A percentile compares a stretch with the other conserved stretches of the same genome.
phyloP scores from a whole-genome alignment of 2,329 filamentous ascomycete genomes.

The Botrytis deweyae region DNA sequence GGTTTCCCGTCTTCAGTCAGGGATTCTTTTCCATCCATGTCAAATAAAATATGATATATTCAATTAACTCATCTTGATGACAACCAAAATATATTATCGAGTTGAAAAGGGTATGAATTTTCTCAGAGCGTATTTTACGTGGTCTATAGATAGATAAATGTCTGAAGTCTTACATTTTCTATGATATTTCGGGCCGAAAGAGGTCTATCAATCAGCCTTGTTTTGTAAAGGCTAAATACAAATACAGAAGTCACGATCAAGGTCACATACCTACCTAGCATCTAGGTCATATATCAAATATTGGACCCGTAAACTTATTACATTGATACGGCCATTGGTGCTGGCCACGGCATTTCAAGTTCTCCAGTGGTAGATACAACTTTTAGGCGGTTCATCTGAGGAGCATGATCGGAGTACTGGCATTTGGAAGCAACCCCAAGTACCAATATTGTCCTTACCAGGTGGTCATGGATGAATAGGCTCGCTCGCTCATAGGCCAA shows the following conservation, averaged over 20 bases:
- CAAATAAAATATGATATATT: conserved; percentile 27
- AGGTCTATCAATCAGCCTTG: conserved; percentile 23
- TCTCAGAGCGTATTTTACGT: neutral
- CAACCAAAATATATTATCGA: neutral
- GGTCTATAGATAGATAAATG: neutral
- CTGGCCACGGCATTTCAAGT: neutral
- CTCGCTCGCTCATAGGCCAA: neutral
- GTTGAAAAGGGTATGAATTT: neutral
- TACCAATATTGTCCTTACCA: neutral
- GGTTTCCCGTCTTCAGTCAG: conserved; percentile 8
- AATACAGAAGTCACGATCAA: conserved; percentile 13
- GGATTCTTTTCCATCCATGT: conserved; percentile 21
- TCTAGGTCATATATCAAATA: neutral
- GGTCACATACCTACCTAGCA: neutral
- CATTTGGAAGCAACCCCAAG: neutral
- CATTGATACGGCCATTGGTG: neutral
- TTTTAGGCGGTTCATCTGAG: neutral
- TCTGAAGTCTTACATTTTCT: conserved; percentile 9
- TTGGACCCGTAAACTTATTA: neutral
- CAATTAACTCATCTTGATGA: conserved; percentile 5
- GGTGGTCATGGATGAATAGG: neutral
- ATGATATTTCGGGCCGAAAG: conserved; percentile 21
- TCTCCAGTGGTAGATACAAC: neutral
- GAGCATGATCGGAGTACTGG: neutral
- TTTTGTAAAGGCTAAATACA: conserved; percentile 21